Conservation (phyloP, 2,329 filamentous ascomycete genomes). For the Diplodia intermedia region DNA sequence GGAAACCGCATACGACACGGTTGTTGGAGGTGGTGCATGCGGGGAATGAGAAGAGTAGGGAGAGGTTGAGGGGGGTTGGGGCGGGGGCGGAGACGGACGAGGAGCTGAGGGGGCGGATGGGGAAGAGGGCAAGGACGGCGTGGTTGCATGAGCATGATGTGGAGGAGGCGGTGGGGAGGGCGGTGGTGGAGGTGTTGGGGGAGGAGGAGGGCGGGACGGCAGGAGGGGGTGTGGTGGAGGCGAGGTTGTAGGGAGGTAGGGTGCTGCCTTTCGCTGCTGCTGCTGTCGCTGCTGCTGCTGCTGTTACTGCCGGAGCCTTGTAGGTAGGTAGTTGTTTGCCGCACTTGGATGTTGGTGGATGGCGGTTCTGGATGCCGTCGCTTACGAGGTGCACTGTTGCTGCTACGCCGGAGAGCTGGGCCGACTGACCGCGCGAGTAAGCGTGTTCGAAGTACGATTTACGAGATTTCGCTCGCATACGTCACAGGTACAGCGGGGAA, state of each 20-base stretch:
- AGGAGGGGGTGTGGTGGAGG: not conserved
- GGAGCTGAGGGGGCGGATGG: slow-evolving; percentile 37
- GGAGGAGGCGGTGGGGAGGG: slow-evolving; percentile 33
- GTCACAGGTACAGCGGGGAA: not conserved
- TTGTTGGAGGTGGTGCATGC: slow-evolving; percentile 39
- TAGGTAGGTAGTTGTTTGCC: no score
- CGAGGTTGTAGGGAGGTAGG: slow-evolving; percentile 1
- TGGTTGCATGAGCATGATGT: slow-evolving; percentile 45
- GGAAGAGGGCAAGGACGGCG: slow-evolving; percentile 35
- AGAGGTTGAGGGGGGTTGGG: not conserved
- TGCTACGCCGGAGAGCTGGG: not conserved
- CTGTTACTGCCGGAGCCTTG: no score
- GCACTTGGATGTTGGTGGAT: no score
- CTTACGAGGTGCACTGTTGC: not conserved
- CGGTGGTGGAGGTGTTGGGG: slow-evolving; percentile 11
- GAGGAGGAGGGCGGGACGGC: not conserved
- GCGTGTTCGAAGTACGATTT: not conserved
- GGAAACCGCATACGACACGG: slow-evolving; percentile 47
- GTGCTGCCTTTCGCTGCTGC: no score
- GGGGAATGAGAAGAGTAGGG: slow-evolving; percentile 37
- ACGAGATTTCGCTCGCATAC: not conserved
- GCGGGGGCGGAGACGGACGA: slow-evolving; percentile 4
- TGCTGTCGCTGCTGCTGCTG: no score
- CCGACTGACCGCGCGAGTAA: not conserved
- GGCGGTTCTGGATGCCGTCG: not conserved